Conservation (phyloP, 805 yeast genomes). For the Groenewaldozyma tartarivorans region DNA sequence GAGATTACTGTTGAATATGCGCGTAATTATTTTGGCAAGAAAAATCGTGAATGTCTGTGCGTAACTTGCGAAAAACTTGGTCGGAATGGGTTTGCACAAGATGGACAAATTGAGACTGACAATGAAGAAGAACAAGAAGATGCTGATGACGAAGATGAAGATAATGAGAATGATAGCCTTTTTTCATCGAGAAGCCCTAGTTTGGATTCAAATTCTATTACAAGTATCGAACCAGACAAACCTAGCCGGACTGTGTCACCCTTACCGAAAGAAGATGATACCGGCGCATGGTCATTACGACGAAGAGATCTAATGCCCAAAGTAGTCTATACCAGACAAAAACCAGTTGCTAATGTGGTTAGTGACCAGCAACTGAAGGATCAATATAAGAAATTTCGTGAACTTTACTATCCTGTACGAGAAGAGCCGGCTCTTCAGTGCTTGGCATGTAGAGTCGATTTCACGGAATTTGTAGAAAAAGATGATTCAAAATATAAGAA, state of each 20-base stretch:
- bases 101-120: background rate
- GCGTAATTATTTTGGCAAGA: conserved; percentile 33
- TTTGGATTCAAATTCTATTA: conserved; percentile 5
- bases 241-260: background rate
- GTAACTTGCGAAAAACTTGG: conserved; percentile 31
- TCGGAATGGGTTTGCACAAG: conserved; percentile 24
- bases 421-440: conserved; percentile 9
- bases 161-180: conserved; percentile 3
- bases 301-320: background rate
- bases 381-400: background rate
- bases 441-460: conserved; percentile 14
- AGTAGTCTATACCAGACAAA: background rate
- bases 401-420: background rate
- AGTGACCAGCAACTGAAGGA: background rate
- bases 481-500: conserved; percentile 7
- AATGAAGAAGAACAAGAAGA: background rate
- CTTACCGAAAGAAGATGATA: background rate
- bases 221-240: conserved; percentile 12
- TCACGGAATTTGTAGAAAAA: conserved; percentile 8
- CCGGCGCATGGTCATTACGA: background rate
- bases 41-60: conserved; percentile 37
- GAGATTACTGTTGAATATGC: conserved; percentile 39
- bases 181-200: conserved; percentile 5
- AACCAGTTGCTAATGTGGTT: too few species aligned
- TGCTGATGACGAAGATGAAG: conserved; percentile 2